These are phyloP conservation scores for Penicillium crystallinum DNA, from an alignment of 495 filamentous ascomycete genomes.

Conservation along the genomic window DNA sequence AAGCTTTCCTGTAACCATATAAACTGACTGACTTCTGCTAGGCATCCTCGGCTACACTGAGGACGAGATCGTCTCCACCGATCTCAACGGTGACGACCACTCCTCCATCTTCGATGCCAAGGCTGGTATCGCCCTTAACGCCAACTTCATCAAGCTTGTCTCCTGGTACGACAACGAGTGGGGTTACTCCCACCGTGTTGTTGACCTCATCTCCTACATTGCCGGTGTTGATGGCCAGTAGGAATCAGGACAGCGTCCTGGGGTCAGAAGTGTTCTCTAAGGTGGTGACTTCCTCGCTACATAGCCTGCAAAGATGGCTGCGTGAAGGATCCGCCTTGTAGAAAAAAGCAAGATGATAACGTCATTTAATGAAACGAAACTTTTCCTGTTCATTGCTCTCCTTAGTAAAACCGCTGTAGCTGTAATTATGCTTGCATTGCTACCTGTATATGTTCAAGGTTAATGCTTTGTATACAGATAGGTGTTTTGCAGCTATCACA, in stretches of 20 bases:
- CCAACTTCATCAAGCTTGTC: slow-evolving; percentile 98
- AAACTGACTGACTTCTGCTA: neutral
- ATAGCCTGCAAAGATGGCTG: slow-evolving; percentile 4
- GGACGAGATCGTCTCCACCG: slow-evolving; percentile 92
- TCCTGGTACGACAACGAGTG: slow-evolving; percentile 97
- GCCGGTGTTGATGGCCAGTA: slow-evolving; percentile 72
- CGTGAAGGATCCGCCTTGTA: slow-evolving; percentile 2
- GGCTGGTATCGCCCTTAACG: slow-evolving; percentile 96
- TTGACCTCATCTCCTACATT: slow-evolving; percentile 92
- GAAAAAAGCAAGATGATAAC: slow-evolving; percentile 26
- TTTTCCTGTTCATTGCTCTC: slow-evolving; percentile 16
- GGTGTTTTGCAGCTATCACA: no score
- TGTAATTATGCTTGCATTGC: no score
- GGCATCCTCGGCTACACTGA: slow-evolving; percentile 90
- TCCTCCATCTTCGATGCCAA: slow-evolving; percentile 99
- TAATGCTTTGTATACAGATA: no score
- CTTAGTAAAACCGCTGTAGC: neutral
- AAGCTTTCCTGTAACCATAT: neutral
- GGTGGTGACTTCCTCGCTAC: slow-evolving; percentile 8
- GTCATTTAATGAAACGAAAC: slow-evolving; percentile 31
- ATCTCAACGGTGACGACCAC: slow-evolving; percentile 83
- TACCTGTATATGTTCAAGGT: no score
- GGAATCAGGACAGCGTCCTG: slow-evolving; percentile 35
- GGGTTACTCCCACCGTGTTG: slow-evolving; percentile 98
- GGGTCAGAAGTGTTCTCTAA: slow-evolving; percentile 37